These are phyloP conservation scores for Brassica juncea DNA, from an alignment of 345 rosid genomes.

Conservation along the genomic window DNA sequence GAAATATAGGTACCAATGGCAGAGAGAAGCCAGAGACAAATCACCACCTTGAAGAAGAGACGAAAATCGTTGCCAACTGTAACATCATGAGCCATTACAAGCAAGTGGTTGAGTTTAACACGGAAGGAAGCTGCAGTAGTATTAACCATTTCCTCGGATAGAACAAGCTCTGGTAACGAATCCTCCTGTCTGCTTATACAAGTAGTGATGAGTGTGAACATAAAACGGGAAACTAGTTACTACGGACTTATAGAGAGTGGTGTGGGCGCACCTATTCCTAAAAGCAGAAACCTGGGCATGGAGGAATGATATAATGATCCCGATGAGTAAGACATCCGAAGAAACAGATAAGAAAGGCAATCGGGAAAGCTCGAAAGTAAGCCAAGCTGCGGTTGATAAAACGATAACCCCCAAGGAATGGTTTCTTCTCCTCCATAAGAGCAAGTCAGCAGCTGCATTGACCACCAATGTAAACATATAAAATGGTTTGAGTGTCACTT, in stretches of 20 bases:
- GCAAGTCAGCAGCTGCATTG: conserved; percentile 69
- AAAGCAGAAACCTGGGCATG: conserved; percentile 61
- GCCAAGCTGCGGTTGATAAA: conserved; percentile 82
- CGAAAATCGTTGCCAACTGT: conserved; percentile 85
- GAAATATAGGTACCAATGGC: conserved; percentile 79
- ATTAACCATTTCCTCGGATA: conserved; percentile 87
- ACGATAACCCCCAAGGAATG: conserved; percentile 63
- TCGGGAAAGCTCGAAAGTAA: conserved; percentile 73
- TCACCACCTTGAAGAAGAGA: conserved; percentile 82
- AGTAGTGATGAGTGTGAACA: not conserved
- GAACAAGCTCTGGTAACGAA: conserved; percentile 68
- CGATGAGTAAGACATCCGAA: conserved; percentile 71
- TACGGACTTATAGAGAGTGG: not conserved
- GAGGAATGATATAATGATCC: conserved; percentile 55
- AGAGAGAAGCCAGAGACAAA: conserved; percentile 86
- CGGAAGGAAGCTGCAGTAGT: conserved; percentile 82
- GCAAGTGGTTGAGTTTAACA: conserved; percentile 66
- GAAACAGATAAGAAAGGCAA: conserved; percentile 76
- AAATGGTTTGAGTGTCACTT: too few relatives aligned
- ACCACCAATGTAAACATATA: too few relatives aligned
- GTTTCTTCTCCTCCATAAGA: conserved; percentile 70
- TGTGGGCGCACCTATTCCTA: conserved; percentile 52
- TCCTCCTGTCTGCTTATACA: conserved; percentile 34
- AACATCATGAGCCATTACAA: conserved; percentile 86
- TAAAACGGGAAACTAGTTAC: not conserved